These are phyloP conservation scores for Trichoderma sp. DNA, from an alignment of 2,329 filamentous ascomycete species.

Conservation along the genomic window DNA sequence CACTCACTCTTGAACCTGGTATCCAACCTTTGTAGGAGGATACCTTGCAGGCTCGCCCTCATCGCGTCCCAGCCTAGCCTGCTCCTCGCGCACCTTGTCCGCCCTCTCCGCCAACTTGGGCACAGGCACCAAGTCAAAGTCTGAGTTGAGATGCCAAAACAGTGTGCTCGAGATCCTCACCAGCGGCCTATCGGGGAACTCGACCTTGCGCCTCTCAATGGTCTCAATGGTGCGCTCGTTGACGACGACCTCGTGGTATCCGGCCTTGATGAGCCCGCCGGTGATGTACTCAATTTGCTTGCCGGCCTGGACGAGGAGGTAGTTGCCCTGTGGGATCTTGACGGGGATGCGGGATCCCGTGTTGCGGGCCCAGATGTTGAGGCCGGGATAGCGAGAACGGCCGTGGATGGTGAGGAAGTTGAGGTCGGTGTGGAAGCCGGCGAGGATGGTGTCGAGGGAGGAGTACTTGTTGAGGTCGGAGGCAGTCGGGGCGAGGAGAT, in stretches of 20 bases:
- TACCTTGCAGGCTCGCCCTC: slow-evolving; percentile 56
- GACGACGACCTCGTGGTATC: slow-evolving; percentile 63
- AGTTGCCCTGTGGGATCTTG: slow-evolving; percentile 58
- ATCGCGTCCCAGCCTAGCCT: slow-evolving; percentile 52
- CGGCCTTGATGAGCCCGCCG: slow-evolving; percentile 62
- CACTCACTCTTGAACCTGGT: slow-evolving; percentile 59
- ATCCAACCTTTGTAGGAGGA: slow-evolving; percentile 57
- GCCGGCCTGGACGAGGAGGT: slow-evolving; percentile 62
- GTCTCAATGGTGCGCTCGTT: slow-evolving; percentile 54
- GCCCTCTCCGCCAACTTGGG: slow-evolving; percentile 50
- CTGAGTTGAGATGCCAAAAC: slow-evolving; percentile 62
- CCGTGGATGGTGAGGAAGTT: slow-evolving; percentile 68
- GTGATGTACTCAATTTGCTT: slow-evolving; percentile 65
- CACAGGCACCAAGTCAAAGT: slow-evolving; percentile 57
- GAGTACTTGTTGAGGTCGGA: slow-evolving; percentile 59
- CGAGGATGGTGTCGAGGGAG: slow-evolving; percentile 58
- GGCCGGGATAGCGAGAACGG: slow-evolving; percentile 61
- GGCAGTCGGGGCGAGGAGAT: slow-evolving; percentile 62
- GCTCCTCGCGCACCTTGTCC: slow-evolving; percentile 46
- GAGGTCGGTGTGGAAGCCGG: slow-evolving; percentile 65
- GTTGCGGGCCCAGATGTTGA: slow-evolving; percentile 66
- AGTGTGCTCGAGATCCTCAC: slow-evolving; percentile 62
- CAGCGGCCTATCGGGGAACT: slow-evolving; percentile 52
- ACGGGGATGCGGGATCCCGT: slow-evolving; percentile 61
- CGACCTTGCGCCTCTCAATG: slow-evolving; percentile 45